Conservation (phyloP, 768 basidiomycete species). For the Paxillus rubicundulus region DNA sequence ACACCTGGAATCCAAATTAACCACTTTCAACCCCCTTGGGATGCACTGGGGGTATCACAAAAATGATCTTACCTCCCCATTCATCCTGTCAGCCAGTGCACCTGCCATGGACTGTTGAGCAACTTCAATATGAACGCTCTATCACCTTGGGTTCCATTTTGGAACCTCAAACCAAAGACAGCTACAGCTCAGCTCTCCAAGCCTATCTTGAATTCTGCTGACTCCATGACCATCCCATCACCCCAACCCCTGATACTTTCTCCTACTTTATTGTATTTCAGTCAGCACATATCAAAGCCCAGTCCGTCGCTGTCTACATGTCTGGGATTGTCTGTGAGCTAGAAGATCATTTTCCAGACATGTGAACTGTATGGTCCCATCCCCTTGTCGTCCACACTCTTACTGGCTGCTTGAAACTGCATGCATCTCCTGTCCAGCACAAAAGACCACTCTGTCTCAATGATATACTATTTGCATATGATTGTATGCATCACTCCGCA, state of each 20-base stretch:
- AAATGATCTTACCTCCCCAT: not conserved
- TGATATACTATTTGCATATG: conserved; percentile 14
- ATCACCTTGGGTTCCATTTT: too few species aligned
- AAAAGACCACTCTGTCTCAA: conserved; percentile 16
- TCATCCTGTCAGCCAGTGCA: not conserved
- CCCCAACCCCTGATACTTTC: conserved; percentile 29
- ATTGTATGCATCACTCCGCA: conserved; percentile 18
- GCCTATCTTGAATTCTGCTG: not conserved
- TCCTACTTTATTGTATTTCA: conserved; percentile 37
- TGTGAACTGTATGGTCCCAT: conserved; percentile 7
- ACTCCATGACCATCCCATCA: not conserved
- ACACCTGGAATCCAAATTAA: not conserved
- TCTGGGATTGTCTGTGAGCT: conserved; percentile 36
- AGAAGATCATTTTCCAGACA: conserved; percentile 29
- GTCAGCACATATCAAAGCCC: conserved; percentile 35
- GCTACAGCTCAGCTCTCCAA: too few species aligned
- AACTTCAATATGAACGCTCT: too few species aligned
- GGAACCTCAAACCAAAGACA: too few species aligned
- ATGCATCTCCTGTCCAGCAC: conserved; percentile 13
- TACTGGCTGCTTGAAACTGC: conserved; percentile 27
- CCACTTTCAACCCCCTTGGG: conserved; percentile 21
- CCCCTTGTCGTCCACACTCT: conserved; percentile 29
- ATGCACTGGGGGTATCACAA: conserved; percentile 23
- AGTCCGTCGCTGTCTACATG: conserved; percentile 36
- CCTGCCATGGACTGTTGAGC: not conserved